Base-by-base conservation (phyloP, 208 protist species). In the Wallacemonas sp. region DNA sequence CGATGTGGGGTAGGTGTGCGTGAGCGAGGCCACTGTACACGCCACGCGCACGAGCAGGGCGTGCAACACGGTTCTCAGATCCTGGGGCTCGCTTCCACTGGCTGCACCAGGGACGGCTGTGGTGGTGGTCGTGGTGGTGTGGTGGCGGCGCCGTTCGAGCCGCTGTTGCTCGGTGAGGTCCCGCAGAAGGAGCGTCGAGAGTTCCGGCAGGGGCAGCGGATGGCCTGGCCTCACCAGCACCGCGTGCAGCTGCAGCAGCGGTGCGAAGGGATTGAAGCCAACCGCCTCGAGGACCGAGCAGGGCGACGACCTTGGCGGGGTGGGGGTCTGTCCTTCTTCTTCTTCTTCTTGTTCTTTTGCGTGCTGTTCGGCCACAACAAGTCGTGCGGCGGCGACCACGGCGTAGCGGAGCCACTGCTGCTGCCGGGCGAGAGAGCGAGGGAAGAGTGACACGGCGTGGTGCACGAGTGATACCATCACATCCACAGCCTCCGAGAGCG, bases 361-460 rank as follows among this genome's bases (percentile, higher is more conserved):
- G n/a, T n/a, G n/a, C 25, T 57, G 50, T 18, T 8, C 29, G 23
- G 25, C 7, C 14, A 36, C 5, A 41, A 42, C 26, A 20, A 38
- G 12, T 14, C 26, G 4, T 20, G 48, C 76, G 1, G 69, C 57
- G 16, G 33, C 31, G 14, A 76, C 36, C 28, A 84, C 23, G 26
- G 29, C 39, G 28, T 50, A 49, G 42, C 41, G 39, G 41, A 79
- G 59, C 65, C 74, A 79, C 54, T 67, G 73, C 46, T 84, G 70
- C 41, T 74, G 74, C 22, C 61, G 38, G 28, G 66, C 44, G 22
- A 67, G 3, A 33, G 54, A 50, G 10, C 16, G n/a, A 16, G 74
- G 67, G 39, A 74, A 76, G 10, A 59, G 32, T 46, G 52, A 23
- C 14, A 65, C 23, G 2, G 70, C 67, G 10, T 71, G 41, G 38